Conservation (phyloP, 2,329 filamentous ascomycete species). For the Scleromitrula shiraiana region DNA sequence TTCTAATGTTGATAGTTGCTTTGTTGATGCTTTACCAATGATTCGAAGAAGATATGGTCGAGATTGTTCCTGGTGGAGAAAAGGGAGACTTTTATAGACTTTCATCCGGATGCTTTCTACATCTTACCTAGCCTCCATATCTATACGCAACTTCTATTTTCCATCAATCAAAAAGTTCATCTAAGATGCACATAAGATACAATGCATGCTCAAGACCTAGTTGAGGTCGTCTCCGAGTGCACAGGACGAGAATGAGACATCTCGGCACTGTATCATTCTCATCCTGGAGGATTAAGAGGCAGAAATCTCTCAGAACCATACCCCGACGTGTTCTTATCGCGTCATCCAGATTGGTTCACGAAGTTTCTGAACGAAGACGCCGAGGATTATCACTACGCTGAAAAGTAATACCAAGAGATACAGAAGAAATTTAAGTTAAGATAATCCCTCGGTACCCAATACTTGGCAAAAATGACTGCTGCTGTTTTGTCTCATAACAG, state of each 20-base stretch:
- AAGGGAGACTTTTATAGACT: not conserved
- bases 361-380: not conserved
- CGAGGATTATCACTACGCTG: not conserved
- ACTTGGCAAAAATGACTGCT: slow-evolving; percentile 4
- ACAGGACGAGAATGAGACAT: slow-evolving; percentile 1
- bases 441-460: slow-evolving; percentile 4
- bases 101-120: not conserved
- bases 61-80: not conserved
- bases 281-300: slow-evolving; percentile 3
- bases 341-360: not conserved
- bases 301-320: too few species aligned
- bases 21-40: not conserved
- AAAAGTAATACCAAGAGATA: slow-evolving; percentile 2
- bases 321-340: slow-evolving; percentile 5
- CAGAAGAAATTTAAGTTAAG: not conserved
- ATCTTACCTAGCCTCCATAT: not conserved
- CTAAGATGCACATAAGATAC: too few species aligned
- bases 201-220: too few species aligned
- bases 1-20: not conserved
- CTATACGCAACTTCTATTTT: not conserved
- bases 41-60: not conserved
- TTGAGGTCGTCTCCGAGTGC: too few species aligned
- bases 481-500: not conserved
- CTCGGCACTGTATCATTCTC: slow-evolving; percentile 3
- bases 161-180: too few species aligned